These are phyloP conservation scores for Schizophyllum amplum DNA, from an alignment of 1,284 basidiomycete species.

Conservation along the genomic window DNA sequence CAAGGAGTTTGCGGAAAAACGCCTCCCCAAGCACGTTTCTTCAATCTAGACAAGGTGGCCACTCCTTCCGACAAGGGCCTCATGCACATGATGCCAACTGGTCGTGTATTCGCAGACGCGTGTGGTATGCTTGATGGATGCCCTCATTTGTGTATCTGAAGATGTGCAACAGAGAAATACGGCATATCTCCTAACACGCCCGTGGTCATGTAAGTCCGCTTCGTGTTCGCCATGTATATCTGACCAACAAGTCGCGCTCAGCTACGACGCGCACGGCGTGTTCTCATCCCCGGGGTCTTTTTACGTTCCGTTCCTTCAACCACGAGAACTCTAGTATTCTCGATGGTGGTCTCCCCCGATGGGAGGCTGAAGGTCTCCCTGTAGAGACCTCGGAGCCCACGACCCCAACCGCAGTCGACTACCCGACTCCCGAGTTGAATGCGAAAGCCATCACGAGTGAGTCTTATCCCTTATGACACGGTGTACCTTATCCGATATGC, in stretches of 20 bases:
- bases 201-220: conserved; percentile 64
- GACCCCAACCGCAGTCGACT: conserved; percentile 26
- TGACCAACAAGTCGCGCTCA: background rate
- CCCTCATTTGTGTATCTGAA: background rate
- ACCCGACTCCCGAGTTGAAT: conserved; percentile 48
- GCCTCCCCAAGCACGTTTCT: conserved; percentile 73
- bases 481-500: conserved; percentile 5
- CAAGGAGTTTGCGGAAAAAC: conserved; percentile 58
- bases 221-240: background rate
- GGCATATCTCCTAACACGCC: conserved; percentile 73
- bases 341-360: conserved; percentile 83
- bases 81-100: conserved; percentile 90
- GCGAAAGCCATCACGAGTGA: conserved; percentile 53
- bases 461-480: no score
- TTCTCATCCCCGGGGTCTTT: conserved; percentile 90
- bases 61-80: conserved; percentile 65
- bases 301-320: conserved; percentile 87
- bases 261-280: conserved; percentile 24
- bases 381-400: conserved; percentile 42
- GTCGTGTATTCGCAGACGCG: conserved; percentile 66
- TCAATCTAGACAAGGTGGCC: conserved; percentile 80
- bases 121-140: conserved; percentile 50
- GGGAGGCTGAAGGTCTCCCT: conserved; percentile 66
- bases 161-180: conserved; percentile 44
- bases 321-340: conserved; percentile 81